Evolutionary conservation across 2,329 filamentous ascomycete genomes (phyloP), one percentile per base, ranked within the genome.

Genomic region (Epichloe sylvatica): DNA sequence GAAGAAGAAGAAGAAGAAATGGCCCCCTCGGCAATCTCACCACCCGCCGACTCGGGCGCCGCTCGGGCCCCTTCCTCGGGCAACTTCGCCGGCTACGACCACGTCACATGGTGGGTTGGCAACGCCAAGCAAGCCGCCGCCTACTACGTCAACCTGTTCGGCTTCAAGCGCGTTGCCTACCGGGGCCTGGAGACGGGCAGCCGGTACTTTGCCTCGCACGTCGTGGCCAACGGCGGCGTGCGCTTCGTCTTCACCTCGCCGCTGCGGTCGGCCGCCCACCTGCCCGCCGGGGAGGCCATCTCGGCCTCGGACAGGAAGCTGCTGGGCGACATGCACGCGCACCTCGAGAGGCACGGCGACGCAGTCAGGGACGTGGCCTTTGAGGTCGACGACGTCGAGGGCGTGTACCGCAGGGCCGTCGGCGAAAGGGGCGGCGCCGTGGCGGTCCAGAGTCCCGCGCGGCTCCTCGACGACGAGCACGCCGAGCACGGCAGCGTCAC

Each of bases 291-390:
- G 53, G 80, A 84, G 57, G 66, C 77, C 54, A 81, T 83, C 57
- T 72, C 76, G 0, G 59, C 69, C 3, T 77, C 80, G 49, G 89
- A 95, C 47, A 74, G 75, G 53, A 68, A 66, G 23, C 69, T 86
- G 39, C 72, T 96, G 19, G 68, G 70, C 51, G 84, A 91, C 58
- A 88, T 96, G 54, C 83, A 94, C 63, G 74, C 74, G 15, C 90
- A 96, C 65, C 77, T 94, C 38, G 85, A 90, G 69, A 78, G 80
- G 53, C 91, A 97, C 62, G 90, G 91, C 23, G 91, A 97, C 67
- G 91, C 84, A 12, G 90, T 96, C 49, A 95, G 94, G 70, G 91
- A 96, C 60, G 89, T 96, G 35, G 86, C 90, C 11, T 96, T 96
- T 63, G 88, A 94, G 65, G 91, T 97, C 12, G 90, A 97, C 67